Evolutionary conservation across 2,329 filamentous ascomycete species (phyloP).

Genomic region (Aspergillus quadrilineatus): DNA sequence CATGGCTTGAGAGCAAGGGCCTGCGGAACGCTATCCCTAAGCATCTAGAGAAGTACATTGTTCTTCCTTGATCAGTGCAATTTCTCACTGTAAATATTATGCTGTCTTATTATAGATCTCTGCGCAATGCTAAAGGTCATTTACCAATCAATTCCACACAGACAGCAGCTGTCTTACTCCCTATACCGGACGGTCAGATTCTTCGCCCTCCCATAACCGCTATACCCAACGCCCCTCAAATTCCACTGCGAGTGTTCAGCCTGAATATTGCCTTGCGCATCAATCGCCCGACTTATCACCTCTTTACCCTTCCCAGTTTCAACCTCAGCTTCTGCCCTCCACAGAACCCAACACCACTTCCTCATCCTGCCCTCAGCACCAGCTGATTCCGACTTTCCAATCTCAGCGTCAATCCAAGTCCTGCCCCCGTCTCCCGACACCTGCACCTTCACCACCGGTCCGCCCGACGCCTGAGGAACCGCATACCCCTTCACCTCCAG

Average conservation of each 20-base stretch:
- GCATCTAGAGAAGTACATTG: slow-evolving; percentile 89
- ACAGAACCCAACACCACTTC: slow-evolving; percentile 59
- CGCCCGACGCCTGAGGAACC: slow-evolving; percentile 53
- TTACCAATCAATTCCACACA: not conserved
- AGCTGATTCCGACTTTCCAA: slow-evolving; percentile 25
- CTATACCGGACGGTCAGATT: slow-evolving; percentile 46
- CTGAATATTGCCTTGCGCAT: slow-evolving; percentile 55
- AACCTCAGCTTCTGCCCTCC: slow-evolving; percentile 48
- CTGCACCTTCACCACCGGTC: slow-evolving; percentile 55
- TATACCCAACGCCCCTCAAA: slow-evolving; percentile 59
- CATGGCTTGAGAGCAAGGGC: slow-evolving; percentile 86
- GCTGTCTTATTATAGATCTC: slow-evolving; percentile 7
- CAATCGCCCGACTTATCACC: slow-evolving; percentile 57
- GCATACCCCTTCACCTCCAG: slow-evolving; percentile 57
- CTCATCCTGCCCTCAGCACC: not conserved
- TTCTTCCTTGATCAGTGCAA: slow-evolving; percentile 62
- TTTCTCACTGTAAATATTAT: slow-evolving; percentile 11
- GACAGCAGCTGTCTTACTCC: not conserved
- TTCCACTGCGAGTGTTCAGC: slow-evolving; percentile 55
- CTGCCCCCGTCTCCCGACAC: slow-evolving; percentile 52
- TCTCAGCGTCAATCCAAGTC: slow-evolving; percentile 52
- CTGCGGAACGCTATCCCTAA: slow-evolving; percentile 77
- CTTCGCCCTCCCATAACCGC: slow-evolving; percentile 57
- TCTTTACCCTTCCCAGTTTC: slow-evolving; percentile 42
- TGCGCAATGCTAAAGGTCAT: not conserved